Base-by-base conservation (phyloP, 2,329 filamentous ascomycete species). In the Colletotrichum sp. region DNA sequence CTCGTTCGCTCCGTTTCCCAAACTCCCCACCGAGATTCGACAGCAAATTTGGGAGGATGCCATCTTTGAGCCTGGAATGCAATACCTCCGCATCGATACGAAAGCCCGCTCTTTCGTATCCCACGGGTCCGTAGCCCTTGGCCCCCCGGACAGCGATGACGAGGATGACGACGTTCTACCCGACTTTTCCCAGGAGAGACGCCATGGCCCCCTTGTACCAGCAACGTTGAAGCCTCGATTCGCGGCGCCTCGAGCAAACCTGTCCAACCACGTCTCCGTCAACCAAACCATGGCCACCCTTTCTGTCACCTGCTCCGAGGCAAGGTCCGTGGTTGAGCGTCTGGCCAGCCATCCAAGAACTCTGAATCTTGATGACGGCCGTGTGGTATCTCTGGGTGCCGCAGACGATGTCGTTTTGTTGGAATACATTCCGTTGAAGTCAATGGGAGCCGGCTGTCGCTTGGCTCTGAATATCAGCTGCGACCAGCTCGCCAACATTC, bases 21-120 rank as follows among this genome's bases (percentile, higher is more conserved):
- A 76, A n/a, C 76, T 85, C n/a, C 84, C 84, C 2, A 73, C 80
- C 5, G 84, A 85, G 70, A 79, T 85, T 10, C 83, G 84, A 34
- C 78, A 81, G 32, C 79, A 82, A 48, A 83, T 85, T 69, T 85
- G 84, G 84, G 80, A 80, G 52, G 61, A 67, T 24, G 80, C 81
- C 26, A 73, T 85, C 12, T 75, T 79, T 3, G 78, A 81, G 12
- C 83, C 83, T 1, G 84, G 84, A 30, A 81, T 85, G 78, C 81
- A 84, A 55, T 85, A 84, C 55, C 77, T 85, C 71, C 55, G 66
- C n/a, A 56, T 77, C 34, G 26, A 72, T 26, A 68, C 71, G n/a
- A 24, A 24, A 32, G 58, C 58, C 12, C 28, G 32, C 30, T 34
- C 58, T 8, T 32, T 62, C 15, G 18, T 32, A 21, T 34, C 58